Evolutionary conservation across 306 rosid species (phyloP).

Genomic region (Vigna radiata): DNA sequence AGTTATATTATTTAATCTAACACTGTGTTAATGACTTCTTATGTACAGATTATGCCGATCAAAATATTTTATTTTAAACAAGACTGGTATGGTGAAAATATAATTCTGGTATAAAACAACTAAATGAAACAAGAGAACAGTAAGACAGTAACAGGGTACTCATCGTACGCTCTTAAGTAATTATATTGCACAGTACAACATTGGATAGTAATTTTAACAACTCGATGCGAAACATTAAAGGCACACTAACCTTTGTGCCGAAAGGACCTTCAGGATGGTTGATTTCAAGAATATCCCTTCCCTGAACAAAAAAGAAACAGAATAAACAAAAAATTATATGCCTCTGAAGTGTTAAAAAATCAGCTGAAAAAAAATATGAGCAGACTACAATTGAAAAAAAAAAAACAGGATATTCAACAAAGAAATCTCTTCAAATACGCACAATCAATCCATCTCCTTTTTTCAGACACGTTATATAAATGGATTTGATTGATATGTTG

Average conservation of each 20-base stretch:
- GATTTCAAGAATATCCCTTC: slow-evolving; percentile 63
- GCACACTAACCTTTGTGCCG: slow-evolving; percentile 76
- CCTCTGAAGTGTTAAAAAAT: not conserved
- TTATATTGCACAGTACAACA: not conserved
- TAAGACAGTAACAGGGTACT: not conserved
- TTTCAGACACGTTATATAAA: not conserved
- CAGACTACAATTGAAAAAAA: not conserved
- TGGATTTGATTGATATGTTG: not conserved
- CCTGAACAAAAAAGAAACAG: slow-evolving; percentile 51
- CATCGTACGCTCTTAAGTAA: not conserved
- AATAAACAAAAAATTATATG: not conserved
- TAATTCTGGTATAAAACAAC: not conserved
- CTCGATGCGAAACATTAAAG: not conserved
- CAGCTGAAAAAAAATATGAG: not conserved
- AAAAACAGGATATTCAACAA: not conserved
- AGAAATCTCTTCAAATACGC: not conserved
- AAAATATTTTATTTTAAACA: not conserved
- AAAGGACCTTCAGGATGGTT: slow-evolving; percentile 80
- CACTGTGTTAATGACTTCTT: not conserved
- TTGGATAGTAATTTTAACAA: not conserved
- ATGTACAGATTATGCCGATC: not conserved
- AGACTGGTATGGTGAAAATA: not conserved
- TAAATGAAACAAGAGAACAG: not conserved
- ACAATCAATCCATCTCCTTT: not conserved
- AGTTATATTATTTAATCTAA: not conserved